These are phyloP conservation scores for Plicaturopsis crispa DNA, from an alignment of 768 basidiomycete species.

Conservation along the genomic window DNA sequence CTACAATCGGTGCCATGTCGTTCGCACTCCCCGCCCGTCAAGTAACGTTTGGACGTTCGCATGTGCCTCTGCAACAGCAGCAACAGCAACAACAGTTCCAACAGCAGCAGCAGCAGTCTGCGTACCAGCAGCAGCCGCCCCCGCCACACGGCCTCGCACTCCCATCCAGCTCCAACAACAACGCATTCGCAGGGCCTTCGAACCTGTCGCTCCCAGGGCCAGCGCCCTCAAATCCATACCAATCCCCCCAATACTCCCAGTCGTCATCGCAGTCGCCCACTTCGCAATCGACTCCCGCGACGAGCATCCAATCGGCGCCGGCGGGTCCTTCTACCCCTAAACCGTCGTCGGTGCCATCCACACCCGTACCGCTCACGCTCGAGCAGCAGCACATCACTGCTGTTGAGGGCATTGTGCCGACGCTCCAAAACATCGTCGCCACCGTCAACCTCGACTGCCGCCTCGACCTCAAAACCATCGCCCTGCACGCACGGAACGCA, in stretches of 20 bases:
- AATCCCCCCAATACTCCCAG: constrained; percentile 24
- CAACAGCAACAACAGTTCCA: constrained; percentile 37
- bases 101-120: constrained; percentile 30
- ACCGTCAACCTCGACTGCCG: constrained; percentile 98
- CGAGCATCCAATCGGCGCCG: constrained; percentile 29
- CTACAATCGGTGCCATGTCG: constrained; percentile 26
- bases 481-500: constrained; percentile 94
- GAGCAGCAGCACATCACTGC: constrained; percentile 95
- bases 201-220: constrained; percentile 44
- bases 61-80: constrained; percentile 31
- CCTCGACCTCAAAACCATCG: constrained; percentile 96
- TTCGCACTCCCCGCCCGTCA: constrained; percentile 74
- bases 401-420: constrained; percentile 97
- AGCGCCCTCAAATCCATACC: constrained; percentile 48
- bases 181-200: constrained; percentile 29
- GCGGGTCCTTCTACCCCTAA: constrained; percentile 54
- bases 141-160: constrained; percentile 53
- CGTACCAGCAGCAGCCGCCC: constrained; percentile 26
- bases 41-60: constrained; percentile 67
- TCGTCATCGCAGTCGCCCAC: constrained; percentile 20
- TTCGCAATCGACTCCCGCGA: constrained; percentile 18
- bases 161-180: constrained; percentile 38
- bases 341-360: constrained; percentile 46
- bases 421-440: constrained; percentile 98
- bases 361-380: constrained; percentile 69